Conservation (phyloP, 805 yeast species). For the Cyberlindnera maclurae region DNA sequence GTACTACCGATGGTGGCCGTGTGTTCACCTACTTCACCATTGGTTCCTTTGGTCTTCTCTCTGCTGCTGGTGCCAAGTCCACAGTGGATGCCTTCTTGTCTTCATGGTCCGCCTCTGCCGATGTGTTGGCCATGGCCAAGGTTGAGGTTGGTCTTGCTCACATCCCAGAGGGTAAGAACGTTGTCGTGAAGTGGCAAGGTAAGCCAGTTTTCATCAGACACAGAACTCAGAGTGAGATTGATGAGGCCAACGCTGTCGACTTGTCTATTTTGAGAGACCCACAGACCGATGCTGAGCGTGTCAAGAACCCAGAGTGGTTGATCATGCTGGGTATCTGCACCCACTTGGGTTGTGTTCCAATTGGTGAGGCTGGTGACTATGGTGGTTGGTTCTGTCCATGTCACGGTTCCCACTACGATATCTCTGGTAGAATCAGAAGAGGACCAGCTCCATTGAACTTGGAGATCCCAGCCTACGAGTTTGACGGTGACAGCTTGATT, state of each 20-base stretch:
- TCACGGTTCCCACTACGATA: conserved; percentile 99
- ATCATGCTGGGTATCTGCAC: conserved; percentile 99
- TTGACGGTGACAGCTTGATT: conserved; percentile 76
- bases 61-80: conserved; percentile 93
- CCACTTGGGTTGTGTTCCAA: conserved; percentile 99
- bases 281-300: conserved; percentile 88
- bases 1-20: conserved; percentile 70
- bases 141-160: conserved; percentile 92
- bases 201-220: conserved; percentile 99
- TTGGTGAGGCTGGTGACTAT: conserved; percentile 98
- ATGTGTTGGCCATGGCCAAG: conserved; percentile 98
- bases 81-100: conserved; percentile 90
- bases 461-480: conserved; percentile 90
- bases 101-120: conserved; percentile 97
- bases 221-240: conserved; percentile 89
- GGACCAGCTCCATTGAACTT: conserved; percentile 99
- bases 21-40: conserved; percentile 95
- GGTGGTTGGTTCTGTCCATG: conserved; percentile 99
- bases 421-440: conserved; percentile 99
- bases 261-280: conserved; percentile 84
- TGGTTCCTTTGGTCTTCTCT: conserved; percentile 85
- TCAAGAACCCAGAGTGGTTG: conserved; percentile 95
- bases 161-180: conserved; percentile 96
- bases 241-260: conserved; percentile 86
- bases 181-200: conserved; percentile 99